Percentiles rank a stretch among this genome's conserved stretches.
Evolutionary conservation across 140 eudicot species (phyloP).

Genomic region (Cichorium intybus): DNA sequence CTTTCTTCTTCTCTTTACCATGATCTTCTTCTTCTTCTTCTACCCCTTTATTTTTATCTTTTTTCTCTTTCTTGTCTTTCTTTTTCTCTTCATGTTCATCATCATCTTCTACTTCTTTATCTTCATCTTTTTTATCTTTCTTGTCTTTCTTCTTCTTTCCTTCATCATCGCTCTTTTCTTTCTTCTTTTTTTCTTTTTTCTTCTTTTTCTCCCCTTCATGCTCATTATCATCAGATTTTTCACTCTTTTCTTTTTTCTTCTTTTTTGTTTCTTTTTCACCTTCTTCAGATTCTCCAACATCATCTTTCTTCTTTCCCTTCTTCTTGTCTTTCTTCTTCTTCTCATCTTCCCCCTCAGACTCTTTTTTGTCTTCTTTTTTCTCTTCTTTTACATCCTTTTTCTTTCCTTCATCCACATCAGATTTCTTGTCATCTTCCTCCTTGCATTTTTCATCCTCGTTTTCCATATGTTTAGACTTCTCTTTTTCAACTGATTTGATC

Average conservation of each 20-base stretch:
- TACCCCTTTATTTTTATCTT: background rate
- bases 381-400: conserved; percentile 7
- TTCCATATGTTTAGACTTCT: conserved; percentile 43
- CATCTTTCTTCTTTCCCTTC: conserved; percentile 12
- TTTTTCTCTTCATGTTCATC: conserved; percentile 6
- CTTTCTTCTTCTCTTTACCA: conserved; percentile 12
- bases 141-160: conserved; percentile 5
- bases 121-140: background rate
- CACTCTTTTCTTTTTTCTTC: conserved; percentile 28
- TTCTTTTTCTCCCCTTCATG: conserved; percentile 19
- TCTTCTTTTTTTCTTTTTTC: conserved; percentile 18
- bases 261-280: conserved; percentile 12
- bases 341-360: conserved; percentile 27
- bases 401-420: conserved; percentile 16
- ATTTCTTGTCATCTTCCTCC: conserved; percentile 27
- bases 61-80: background rate
- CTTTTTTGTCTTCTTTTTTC: conserved; percentile 18
- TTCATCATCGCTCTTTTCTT: conserved; percentile 16
- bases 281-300: conserved; percentile 9
- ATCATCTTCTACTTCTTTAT: conserved; percentile 15
- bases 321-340: conserved; percentile 23
- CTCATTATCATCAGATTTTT: conserved; percentile 27
- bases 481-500: conserved; percentile 47
- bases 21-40: conserved; percentile 18
- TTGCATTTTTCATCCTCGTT: conserved; percentile 30